These are phyloP conservation scores for Euryodendron excelsum DNA, from an alignment of 148 eudicot genomes.

Conservation along the genomic window DNA sequence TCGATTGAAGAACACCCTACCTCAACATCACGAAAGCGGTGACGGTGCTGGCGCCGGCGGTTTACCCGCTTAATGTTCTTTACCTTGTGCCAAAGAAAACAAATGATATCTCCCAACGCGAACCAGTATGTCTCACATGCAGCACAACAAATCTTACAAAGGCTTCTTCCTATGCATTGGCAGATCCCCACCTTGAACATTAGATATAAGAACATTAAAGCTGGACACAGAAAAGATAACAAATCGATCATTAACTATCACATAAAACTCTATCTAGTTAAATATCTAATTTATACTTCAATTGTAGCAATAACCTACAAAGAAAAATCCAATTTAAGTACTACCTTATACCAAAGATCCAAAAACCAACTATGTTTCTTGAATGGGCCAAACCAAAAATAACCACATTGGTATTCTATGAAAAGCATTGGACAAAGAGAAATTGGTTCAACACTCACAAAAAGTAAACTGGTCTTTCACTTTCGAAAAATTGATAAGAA, in stretches of 20 bases:
- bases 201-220: constrained; percentile 34
- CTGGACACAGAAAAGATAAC: constrained; percentile 17
- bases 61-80: constrained; percentile 35
- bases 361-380: not conserved
- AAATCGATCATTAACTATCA: not conserved
- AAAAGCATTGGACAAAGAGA: not conserved
- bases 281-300: not conserved
- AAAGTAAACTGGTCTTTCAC: not conserved
- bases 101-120: constrained; percentile 27
- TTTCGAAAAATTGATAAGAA: not conserved
- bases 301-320: not conserved
- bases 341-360: not conserved
- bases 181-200: constrained; percentile 47
- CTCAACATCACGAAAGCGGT: constrained; percentile 31
- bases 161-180: constrained; percentile 36
- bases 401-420: not conserved
- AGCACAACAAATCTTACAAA: constrained; percentile 47
- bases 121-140: constrained; percentile 43
- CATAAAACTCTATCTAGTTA: not conserved
- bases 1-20: constrained; percentile 27
- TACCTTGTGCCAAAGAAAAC: constrained; percentile 44
- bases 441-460: not conserved
- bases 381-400: not conserved
- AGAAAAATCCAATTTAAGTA: not conserved
- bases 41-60: constrained; percentile 22